Evolutionary conservation across 2,329 filamentous ascomycete genomes (phyloP).

Genomic region (Neonectria faginata): DNA sequence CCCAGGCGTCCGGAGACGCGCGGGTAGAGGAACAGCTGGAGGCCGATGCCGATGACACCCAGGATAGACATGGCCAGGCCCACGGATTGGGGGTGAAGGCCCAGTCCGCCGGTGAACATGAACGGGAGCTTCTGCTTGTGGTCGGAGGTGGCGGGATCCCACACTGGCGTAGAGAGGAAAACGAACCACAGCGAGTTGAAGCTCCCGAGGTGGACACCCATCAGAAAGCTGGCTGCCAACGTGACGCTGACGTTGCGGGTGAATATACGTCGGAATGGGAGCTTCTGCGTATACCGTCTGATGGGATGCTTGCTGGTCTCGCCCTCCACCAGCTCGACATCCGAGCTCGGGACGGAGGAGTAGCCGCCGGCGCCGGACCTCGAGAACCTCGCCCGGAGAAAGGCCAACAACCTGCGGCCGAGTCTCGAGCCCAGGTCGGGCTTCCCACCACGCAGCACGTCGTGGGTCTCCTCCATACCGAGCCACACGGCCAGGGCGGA

Average conservation of each 20-base stretch:
- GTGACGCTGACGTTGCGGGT: slow-evolving; percentile 66
- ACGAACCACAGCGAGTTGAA: slow-evolving; percentile 83
- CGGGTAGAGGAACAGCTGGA: slow-evolving; percentile 54
- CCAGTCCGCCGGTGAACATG: slow-evolving; percentile 79
- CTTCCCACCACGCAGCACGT: slow-evolving; percentile 53
- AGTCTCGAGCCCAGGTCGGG: slow-evolving; percentile 58
- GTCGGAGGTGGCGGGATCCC: slow-evolving; percentile 53
- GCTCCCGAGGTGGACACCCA: slow-evolving; percentile 79
- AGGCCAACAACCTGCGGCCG: slow-evolving; percentile 50
- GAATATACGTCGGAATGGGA: slow-evolving; percentile 67
- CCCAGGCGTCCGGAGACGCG: slow-evolving; percentile 30
- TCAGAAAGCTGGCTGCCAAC: slow-evolving; percentile 74
- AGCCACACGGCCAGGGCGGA: slow-evolving; percentile 61
- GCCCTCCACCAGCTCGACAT: slow-evolving; percentile 37
- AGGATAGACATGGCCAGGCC: slow-evolving; percentile 84
- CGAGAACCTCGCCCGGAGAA: slow-evolving; percentile 44
- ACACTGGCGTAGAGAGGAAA: slow-evolving; percentile 79
- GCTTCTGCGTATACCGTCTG: slow-evolving; percentile 58
- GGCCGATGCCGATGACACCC: slow-evolving; percentile 77
- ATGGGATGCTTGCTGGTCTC: slow-evolving; percentile 20
- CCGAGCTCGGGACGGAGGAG: slow-evolving; percentile 37
- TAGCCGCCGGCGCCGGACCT: slow-evolving; percentile 35
- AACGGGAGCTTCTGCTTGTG: slow-evolving; percentile 61
- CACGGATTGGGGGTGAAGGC: slow-evolving; percentile 76
- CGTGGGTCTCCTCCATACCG: slow-evolving; percentile 66